A percentile compares a stretch with the other conserved stretches of the same genome.
phyloP scores from a whole-genome alignment of 2,329 filamentous ascomycete species.

The Botryosphaeria dothidea region DNA sequence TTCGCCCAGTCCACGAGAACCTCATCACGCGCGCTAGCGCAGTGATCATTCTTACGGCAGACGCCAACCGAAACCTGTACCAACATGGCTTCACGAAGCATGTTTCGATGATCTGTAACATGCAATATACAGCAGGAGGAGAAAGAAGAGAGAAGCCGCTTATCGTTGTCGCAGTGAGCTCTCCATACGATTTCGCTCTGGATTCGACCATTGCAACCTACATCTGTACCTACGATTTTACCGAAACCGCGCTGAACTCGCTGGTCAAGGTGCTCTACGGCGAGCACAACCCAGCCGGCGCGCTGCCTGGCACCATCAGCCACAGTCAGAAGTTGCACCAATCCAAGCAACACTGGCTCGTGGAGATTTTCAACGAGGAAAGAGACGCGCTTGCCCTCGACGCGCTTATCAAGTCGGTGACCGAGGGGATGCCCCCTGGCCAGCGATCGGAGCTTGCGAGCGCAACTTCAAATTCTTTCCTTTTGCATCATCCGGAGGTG shows the following conservation, averaged over 20 bases:
- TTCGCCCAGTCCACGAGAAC: slow-evolving; percentile 90
- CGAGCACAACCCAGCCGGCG: slow-evolving; percentile 61
- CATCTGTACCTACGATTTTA: slow-evolving; percentile 94
- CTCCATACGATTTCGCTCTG: slow-evolving; percentile 94
- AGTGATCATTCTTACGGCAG: slow-evolving; percentile 88
- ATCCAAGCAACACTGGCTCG: slow-evolving; percentile 92
- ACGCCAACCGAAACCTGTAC: slow-evolving; percentile 91
- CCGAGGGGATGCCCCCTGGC: slow-evolving; percentile 65
- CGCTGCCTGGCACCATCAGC: slow-evolving; percentile 70
- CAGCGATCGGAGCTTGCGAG: slow-evolving; percentile 69
- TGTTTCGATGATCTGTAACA: slow-evolving; percentile 90
- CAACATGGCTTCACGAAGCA: slow-evolving; percentile 96
- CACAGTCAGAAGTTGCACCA: slow-evolving; percentile 86
- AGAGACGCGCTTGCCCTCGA: slow-evolving; percentile 74
- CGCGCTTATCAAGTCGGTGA: slow-evolving; percentile 70
- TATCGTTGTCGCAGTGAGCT: slow-evolving; percentile 89
- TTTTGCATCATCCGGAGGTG: slow-evolving; percentile 68
- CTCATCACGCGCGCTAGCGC: slow-evolving; percentile 85
- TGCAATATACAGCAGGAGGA: slow-evolving; percentile 69
- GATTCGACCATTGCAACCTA: slow-evolving; percentile 89
- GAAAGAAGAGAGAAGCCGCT: slow-evolving; percentile 78
- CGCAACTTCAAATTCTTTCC: slow-evolving; percentile 73
- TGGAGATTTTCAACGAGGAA: slow-evolving; percentile 81
- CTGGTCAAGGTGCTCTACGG: slow-evolving; percentile 83
- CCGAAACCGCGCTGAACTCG: slow-evolving; percentile 84